A percentile compares a stretch with the other conserved stretches of the same genome.
Evolutionary conservation across 371 early-diverging fungal genomes (phyloP).

Genomic region (Mucor lusitanicus): DNA sequence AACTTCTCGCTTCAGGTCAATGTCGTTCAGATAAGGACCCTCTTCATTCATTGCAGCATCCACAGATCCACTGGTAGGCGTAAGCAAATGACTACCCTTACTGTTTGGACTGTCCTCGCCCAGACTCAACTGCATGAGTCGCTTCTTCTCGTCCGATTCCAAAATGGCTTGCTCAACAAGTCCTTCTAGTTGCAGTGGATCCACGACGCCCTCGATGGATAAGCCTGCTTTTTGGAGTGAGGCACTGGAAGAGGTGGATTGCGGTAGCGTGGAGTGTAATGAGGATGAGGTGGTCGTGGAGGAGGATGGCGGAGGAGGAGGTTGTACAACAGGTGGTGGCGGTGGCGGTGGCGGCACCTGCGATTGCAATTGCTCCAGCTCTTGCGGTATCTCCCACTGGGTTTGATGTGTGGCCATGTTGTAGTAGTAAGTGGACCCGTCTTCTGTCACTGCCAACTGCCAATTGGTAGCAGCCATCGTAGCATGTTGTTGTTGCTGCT

Average conservation of each 20-base stretch:
- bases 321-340: not conserved
- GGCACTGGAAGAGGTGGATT: not conserved
- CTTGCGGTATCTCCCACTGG: slow-evolving; percentile 48
- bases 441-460: slow-evolving; percentile 34
- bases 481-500: not conserved
- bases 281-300: not conserved
- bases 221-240: not conserved
- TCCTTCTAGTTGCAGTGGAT: slow-evolving; percentile 19
- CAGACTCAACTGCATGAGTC: not conserved
- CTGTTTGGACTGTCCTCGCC: slow-evolving; percentile 3
- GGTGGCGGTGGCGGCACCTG: slow-evolving; percentile 6
- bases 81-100: slow-evolving; percentile 7
- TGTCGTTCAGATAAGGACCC: slow-evolving; percentile 18
- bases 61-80: slow-evolving; percentile 17
- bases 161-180: slow-evolving; percentile 26
- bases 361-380: not conserved
- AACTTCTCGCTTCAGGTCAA: slow-evolving; percentile 33
- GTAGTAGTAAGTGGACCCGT: slow-evolving; percentile 45
- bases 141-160: slow-evolving; percentile 20
- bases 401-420: slow-evolving; percentile 39
- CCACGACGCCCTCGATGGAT: slow-evolving; percentile 20
- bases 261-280: not conserved
- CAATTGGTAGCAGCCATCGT: slow-evolving; percentile 26
- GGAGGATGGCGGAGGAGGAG: not conserved
- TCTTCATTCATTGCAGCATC: slow-evolving; percentile 4